These are phyloP conservation scores for Apophysomyces ossiformis DNA, from an alignment of 371 early-diverging fungal species.

Conservation along the genomic window DNA sequence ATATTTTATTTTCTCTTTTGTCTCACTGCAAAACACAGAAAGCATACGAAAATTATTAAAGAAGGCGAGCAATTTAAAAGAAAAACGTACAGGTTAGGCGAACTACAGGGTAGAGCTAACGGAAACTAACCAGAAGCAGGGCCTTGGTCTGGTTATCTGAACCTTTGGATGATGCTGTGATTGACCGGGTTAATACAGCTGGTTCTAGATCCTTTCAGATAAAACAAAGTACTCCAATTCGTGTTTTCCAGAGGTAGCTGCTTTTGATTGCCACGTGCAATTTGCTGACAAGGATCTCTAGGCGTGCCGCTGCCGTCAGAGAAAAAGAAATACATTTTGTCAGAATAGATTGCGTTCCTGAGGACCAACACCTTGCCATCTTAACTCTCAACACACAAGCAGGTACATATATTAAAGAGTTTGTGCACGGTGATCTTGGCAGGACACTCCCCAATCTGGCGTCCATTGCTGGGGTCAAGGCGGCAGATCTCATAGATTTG, in stretches of 20 bases:
- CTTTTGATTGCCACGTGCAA: not conserved
- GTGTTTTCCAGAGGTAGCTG: conserved; percentile 82
- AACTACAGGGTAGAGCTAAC: not conserved
- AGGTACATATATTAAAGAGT: conserved; percentile 99
- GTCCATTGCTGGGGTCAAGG: conserved; percentile 60
- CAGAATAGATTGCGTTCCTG: conserved; percentile 25
- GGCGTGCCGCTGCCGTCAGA: conserved; percentile 78
- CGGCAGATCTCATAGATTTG: conserved; percentile 84
- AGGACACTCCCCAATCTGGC: conserved; percentile 87
- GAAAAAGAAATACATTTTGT: conserved; percentile 70
- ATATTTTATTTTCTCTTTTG: not conserved
- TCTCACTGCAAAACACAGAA: conserved; percentile 20
- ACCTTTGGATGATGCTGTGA: conserved; percentile 54
- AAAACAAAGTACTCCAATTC: conserved; percentile 92
- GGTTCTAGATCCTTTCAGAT: conserved; percentile 62
- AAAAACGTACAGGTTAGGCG: conserved; percentile 73
- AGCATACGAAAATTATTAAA: conserved; percentile 75
- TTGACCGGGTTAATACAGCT: conserved; percentile 55
- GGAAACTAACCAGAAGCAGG: conserved; percentile 22
- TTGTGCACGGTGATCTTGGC: conserved; percentile 96
- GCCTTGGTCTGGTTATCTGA: conserved; percentile 76
- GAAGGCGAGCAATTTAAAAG: conserved; percentile 83
- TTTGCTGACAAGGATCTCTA: conserved; percentile 16
- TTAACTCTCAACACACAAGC: conserved; percentile 84
- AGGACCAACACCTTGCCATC: conserved; percentile 54